Conservation (phyloP, 1,284 basidiomycete genomes). For the Sporisorium sorghi region DNA sequence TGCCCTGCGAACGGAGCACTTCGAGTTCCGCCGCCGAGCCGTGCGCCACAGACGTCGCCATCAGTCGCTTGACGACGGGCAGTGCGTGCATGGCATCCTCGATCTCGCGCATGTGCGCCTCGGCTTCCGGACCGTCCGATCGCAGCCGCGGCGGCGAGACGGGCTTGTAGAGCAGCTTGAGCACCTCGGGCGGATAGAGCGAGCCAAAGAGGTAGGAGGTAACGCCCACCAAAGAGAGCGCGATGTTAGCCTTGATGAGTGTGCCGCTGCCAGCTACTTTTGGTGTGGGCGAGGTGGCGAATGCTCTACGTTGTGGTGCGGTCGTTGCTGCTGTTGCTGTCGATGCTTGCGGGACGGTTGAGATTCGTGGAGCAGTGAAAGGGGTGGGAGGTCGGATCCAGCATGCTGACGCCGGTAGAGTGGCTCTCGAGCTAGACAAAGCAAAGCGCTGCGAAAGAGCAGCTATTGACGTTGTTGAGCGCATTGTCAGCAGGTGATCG, state of each 20-base stretch:
- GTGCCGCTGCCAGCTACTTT: constrained; percentile 18
- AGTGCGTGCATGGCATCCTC: constrained; percentile 79
- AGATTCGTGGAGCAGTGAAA: not conserved
- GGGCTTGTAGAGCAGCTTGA: constrained; percentile 78
- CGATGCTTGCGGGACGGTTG: not conserved
- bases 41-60: constrained; percentile 31
- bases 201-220: constrained; percentile 74
- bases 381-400: not conserved
- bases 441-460: constrained; percentile 7
- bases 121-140: constrained; percentile 76
- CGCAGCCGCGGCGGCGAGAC: constrained; percentile 78
- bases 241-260: constrained; percentile 43
- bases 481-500: constrained; percentile 7
- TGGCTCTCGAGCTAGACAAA: not conserved
- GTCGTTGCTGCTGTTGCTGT: constrained; percentile 4
- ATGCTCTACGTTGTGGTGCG: constrained; percentile 13
- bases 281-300: constrained; percentile 36
- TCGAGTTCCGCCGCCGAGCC: constrained; percentile 35
- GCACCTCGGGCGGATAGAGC: constrained; percentile 76
- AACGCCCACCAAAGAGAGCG: constrained; percentile 50
- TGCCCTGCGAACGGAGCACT: constrained; percentile 34
- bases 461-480: constrained; percentile 17
- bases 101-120: constrained; percentile 75
- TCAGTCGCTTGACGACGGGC: constrained; percentile 70
- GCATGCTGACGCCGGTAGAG: constrained; percentile 1